Base-by-base conservation (phyloP, 495 filamentous ascomycete genomes). In the Melanomma pulvis-pyrius region DNA sequence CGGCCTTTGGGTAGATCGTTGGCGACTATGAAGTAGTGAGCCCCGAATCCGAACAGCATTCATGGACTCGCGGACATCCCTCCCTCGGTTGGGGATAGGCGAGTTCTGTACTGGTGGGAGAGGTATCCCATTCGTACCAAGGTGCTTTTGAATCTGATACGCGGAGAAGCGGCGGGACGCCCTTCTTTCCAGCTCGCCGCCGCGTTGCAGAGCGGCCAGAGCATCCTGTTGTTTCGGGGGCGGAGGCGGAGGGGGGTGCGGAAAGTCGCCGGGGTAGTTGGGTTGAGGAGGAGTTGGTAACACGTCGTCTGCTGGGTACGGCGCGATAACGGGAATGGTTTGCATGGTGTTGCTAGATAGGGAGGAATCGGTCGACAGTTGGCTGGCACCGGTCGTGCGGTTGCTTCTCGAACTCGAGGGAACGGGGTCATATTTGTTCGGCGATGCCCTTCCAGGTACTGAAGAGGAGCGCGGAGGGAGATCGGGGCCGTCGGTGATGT, bases 81-180 rank as follows among this genome's bases (percentile, higher is more conserved):
- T 85, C 8, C 92, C 92, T 44, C 94, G 86, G 71, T 97, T 97
- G 2, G 92, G 92, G 59, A 94, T 83, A 1, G 93, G 91, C 28
- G 90, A 90, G 50, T 90, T 93, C 69, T 97, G 92, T 11, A 82
- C 76, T 34, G 93, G 92, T 8, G 97, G 80, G 78, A 96, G 90
- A 4, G 92, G 91, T 6, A 97, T 86, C 19, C 90, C 92, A 74
- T 88, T 90, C 15, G 90, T 82, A 32, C 93, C 94, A 2, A 97
- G 82, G 63, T 96, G 92, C 70, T 96, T 97, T 24, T 91, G 90
- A 50, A 98, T 93, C 70, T 98, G 96, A 77, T 98, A 98, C 44
- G 89, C 88, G 30, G 93, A 97, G 73, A 97, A 98, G 69, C 94
- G 81, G 70, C 93, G 83, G 2, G 96, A 98, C 11, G 94, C 96